Base-by-base conservation (phyloP, 192 early-diverging fungal genomes). In the Entomortierella parvispora region DNA sequence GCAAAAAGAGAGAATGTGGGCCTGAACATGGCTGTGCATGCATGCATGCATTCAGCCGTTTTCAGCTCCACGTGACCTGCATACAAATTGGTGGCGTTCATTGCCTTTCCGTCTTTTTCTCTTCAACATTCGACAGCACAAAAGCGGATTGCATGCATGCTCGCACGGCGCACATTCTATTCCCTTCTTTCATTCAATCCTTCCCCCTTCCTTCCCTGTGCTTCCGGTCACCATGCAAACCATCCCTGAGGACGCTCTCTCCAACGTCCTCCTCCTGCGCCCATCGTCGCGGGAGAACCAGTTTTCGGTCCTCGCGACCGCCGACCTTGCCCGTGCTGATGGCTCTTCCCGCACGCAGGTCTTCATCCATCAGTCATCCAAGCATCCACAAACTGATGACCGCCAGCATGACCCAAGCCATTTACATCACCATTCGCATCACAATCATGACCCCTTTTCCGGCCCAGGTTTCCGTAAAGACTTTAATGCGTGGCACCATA, bases 201-300 rank as follows among this genome's bases (percentile, higher is more conserved):
- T n/a, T n/a, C n/a, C n/a, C n/a, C n/a, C n/a, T n/a, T n/a, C n/a
- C n/a, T n/a, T n/a, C n/a, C n/a, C n/a, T n/a, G n/a, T n/a, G n/a
- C n/a, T n/a, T n/a, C n/a, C n/a, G n/a, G n/a, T n/a, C n/a, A 40
- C 37, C 0, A 63, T 63, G 61, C 17, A 28, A 18, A 14, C 18
- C 33, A 6, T 37, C 9, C 33, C 23, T 56, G 48, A 46, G 28
- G 56, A 72, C 37, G 18, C 29, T 11, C 10, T 72, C 6, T 33
- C 26, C 18, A 12, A 45, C 11, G 44, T 72, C n/a, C 20, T 22
- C 11, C 15, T 45, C 29, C 7, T 72, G 2, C 46, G 62, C 4
- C 14, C 55, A 31, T 56, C 70, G 18, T 15, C 56, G 4, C 70
- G 70, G 22, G 58, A 26, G 4, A 72, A 65, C 40, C 62, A 60